Evolutionary conservation across 208 protist species (phyloP).

Genomic region (Trypanosoma scelopori): DNA sequence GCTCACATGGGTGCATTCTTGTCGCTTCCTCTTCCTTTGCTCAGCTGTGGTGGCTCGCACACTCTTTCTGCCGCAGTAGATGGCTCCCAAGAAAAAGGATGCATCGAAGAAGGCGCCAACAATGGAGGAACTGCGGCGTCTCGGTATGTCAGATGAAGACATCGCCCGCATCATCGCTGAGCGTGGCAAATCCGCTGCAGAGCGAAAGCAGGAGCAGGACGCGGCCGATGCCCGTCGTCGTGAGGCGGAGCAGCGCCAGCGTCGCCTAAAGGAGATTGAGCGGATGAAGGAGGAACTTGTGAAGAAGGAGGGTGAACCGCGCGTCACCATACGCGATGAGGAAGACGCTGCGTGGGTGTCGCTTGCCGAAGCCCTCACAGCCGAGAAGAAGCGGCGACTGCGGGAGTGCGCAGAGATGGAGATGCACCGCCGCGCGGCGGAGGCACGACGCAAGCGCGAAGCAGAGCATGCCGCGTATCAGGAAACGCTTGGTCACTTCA

Average conservation of each 20-base stretch:
- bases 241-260: slow-evolving; percentile 21
- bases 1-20: too few species aligned
- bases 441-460: slow-evolving; percentile 44
- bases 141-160: slow-evolving; percentile 77
- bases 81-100: slow-evolving; percentile 73
- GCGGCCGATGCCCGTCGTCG: slow-evolving; percentile 27
- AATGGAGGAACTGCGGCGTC: slow-evolving; percentile 73
- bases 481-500: slow-evolving; percentile 40
- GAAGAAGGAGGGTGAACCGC: slow-evolving; percentile 28
- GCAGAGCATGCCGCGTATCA: slow-evolving; percentile 50
- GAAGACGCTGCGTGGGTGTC: slow-evolving; percentile 38
- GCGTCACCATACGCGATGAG: slow-evolving; percentile 32
- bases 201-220: slow-evolving; percentile 52
- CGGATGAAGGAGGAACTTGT: slow-evolving; percentile 16
- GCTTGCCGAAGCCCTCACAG: slow-evolving; percentile 28
- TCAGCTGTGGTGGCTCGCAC: neutral
- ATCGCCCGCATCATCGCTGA: slow-evolving; percentile 66
- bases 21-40: neutral
- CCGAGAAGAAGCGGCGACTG: slow-evolving; percentile 30
- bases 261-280: slow-evolving; percentile 16
- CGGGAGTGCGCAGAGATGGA: slow-evolving; percentile 32
- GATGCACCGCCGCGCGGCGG: slow-evolving; percentile 34
- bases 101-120: slow-evolving; percentile 55
- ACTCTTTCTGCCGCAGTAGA: slow-evolving; percentile 3
- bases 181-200: slow-evolving; percentile 57